Base-by-base conservation (phyloP, 495 filamentous ascomycete species). In the Pyronema domesticum region DNA sequence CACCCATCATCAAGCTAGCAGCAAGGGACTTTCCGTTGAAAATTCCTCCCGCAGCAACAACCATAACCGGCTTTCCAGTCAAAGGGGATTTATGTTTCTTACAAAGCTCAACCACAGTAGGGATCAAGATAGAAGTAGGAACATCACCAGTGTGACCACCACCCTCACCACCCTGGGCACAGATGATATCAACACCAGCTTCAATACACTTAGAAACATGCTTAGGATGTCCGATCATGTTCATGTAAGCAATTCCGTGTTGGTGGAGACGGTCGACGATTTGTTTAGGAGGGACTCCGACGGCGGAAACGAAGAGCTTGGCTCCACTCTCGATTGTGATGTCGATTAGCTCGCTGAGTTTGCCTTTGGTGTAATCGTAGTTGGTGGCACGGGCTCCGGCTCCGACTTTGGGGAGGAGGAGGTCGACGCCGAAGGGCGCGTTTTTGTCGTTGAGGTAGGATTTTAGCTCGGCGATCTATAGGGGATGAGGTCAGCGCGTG, bases 151-250 rank as follows among this genome's bases (percentile, higher is more conserved):
- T 94, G 73, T 94, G 87, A 50, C 87, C 86, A 66, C 86, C 87
- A 53, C 87, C 87, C 68, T 94, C 87, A 57, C 87, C 86, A 67
- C 87, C 87, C 69, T 94, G 87, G 30, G 87, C 87, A 70, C 87
- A 94, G 69, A 94, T 94, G 58, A 94, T 81, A 68, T 94, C 87
- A 57, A 76, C 81, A 61, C 91, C 91, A 48, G 86, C 76, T 15
- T 86, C 89, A 54, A 98, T 74, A 67, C 83, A 83, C 76, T 95
- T 96, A 67, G 81, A 75, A 47, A 95, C 89, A 73, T 98, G 91
- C 78, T 98, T 98, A 59, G 93, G 93, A 77, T 96, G 91, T 54
- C 89, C 91, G 68, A 98, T 93, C 91, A 98, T 98, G 80, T 98
- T 98, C 91, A 98, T 98, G 78, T 89, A 94, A 53, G 94, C 75